A percentile compares a stretch with the other conserved stretches of the same genome.
phyloP scores from a whole-genome alignment of 1,139 yeast genomes.

The Suhomyces ambrosiae region DNA sequence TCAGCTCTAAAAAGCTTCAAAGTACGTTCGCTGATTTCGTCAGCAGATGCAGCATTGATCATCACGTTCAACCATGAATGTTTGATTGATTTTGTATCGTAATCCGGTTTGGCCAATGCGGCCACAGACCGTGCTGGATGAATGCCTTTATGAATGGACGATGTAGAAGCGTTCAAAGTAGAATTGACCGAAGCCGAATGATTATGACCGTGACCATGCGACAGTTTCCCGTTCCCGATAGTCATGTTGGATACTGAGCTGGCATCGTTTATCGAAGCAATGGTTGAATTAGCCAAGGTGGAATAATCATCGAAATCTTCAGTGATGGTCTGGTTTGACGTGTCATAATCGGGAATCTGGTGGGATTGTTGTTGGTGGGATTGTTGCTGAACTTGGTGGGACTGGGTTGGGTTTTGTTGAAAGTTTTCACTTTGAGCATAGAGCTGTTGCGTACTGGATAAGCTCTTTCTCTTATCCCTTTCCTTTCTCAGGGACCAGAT shows the following conservation, averaged over 20 bases:
- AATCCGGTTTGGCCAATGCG: conserved; percentile 35
- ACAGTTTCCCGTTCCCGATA: conserved; percentile 2
- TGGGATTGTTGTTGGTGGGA: conserved; percentile 7
- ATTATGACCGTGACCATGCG: conserved; percentile 7
- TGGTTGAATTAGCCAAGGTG: conserved; percentile 16
- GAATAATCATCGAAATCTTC: conserved; percentile 19
- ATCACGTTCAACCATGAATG: conserved; percentile 50
- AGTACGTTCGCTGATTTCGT: conserved; percentile 40
- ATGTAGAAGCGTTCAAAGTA: conserved; percentile 8
- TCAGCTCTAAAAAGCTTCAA: conserved; percentile 60
- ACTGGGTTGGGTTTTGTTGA: conserved; percentile 4
- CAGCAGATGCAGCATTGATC: conserved; percentile 32
- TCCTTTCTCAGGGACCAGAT: conserved; percentile 36
- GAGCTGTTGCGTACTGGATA: conserved; percentile 18
- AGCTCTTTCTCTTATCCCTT: conserved; percentile 30
- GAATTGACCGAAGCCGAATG: conserved; percentile 14
- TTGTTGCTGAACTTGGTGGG: too few relatives aligned
- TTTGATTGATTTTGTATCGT: conserved; percentile 35
- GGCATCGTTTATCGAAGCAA: conserved; percentile 11
- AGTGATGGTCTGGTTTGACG: conserved; percentile 11
- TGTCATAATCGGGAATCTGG: conserved; percentile 7
- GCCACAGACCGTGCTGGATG: conserved; percentile 14
- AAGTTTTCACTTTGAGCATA: conserved; percentile 5
- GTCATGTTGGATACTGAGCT: conserved; percentile 8
- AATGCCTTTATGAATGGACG: conserved; percentile 4